A percentile compares a stretch with the other conserved stretches of the same genome.
These are phyloP conservation scores for Pyrenophora graminea DNA, from an alignment of 2,329 filamentous ascomycete genomes.

Conservation along the genomic window DNA sequence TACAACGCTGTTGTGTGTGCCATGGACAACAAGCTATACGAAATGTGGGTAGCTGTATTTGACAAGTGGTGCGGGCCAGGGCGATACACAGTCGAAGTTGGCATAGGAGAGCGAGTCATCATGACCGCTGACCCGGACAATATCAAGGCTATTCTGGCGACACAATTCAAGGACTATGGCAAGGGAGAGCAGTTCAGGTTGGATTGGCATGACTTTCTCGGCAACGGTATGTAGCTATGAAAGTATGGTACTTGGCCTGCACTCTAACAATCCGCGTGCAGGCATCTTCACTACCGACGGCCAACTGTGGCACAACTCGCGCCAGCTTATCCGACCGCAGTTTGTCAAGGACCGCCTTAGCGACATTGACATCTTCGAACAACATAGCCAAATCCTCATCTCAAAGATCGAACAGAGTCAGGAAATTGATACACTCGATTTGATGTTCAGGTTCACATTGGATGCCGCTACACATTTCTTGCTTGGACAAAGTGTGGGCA, in stretches of 20 bases:
- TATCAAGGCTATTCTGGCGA: slow-evolving; percentile 86
- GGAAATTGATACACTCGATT: slow-evolving; percentile 70
- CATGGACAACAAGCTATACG: slow-evolving; percentile 60
- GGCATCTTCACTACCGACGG: slow-evolving; percentile 75
- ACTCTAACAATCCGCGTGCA: slow-evolving; percentile 10
- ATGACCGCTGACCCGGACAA: slow-evolving; percentile 86
- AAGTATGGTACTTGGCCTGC: neutral
- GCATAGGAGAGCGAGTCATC: slow-evolving; percentile 64
- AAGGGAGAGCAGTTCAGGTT: slow-evolving; percentile 76
- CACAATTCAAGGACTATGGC: slow-evolving; percentile 83
- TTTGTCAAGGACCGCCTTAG: slow-evolving; percentile 84
- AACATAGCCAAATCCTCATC: slow-evolving; percentile 75
- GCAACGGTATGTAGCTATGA: slow-evolving; percentile 64
- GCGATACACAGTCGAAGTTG: slow-evolving; percentile 64
- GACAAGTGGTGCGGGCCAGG: slow-evolving; percentile 39
- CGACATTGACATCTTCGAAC: slow-evolving; percentile 80
- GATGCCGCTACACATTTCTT: slow-evolving; percentile 88
- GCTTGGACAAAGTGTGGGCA: slow-evolving; percentile 74
- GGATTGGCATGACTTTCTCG: slow-evolving; percentile 77
- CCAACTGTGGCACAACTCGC: slow-evolving; percentile 74
- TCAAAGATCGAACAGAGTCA: slow-evolving; percentile 60
- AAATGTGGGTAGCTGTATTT: slow-evolving; percentile 65
- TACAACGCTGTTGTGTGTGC: slow-evolving; percentile 59
- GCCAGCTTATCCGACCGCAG: slow-evolving; percentile 82
- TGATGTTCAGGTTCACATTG: slow-evolving; percentile 78